Percentiles rank a stretch among this genome's conserved stretches.
Evolutionary conservation across 75 land plant species (phyloP).

Genomic region (Cupressus sempervirens): DNA sequence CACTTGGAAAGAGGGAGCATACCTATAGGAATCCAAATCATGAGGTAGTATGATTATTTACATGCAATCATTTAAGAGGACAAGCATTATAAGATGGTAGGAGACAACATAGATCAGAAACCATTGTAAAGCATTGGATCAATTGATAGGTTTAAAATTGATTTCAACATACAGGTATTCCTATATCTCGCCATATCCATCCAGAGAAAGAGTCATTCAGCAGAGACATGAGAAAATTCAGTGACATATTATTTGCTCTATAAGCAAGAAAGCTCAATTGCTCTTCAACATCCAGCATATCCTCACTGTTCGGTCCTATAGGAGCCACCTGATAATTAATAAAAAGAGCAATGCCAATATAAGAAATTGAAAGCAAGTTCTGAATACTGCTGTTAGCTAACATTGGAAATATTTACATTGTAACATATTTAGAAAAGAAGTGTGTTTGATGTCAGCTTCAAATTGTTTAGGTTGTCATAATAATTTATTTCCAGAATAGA

Average conservation of each 20-base stretch:
- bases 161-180: constrained; percentile 50
- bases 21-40: constrained; percentile 45
- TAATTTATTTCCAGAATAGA: neutral
- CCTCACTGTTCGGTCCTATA: constrained; percentile 60
- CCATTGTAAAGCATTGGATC: neutral
- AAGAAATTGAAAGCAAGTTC: neutral
- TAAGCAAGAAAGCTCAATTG: constrained; percentile 68
- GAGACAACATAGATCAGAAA: neutral
- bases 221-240: constrained; percentile 48
- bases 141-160: neutral
- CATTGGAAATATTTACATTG: neutral
- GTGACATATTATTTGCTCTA: constrained; percentile 34
- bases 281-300: constrained; percentile 67
- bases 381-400: neutral
- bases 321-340: constrained; percentile 75
- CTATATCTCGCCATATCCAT: constrained; percentile 64
- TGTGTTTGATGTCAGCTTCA: neutral
- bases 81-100: neutral
- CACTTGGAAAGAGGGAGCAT: constrained; percentile 81
- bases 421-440: neutral
- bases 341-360: neutral
- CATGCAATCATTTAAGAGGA: neutral
- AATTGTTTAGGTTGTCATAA: neutral
- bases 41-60: neutral
- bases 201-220: constrained; percentile 67